A percentile compares a stretch with the other conserved stretches of the same genome.
Conservation (phyloP, 768 basidiomycete genomes). For the Tubosaeta sp. region DNA sequence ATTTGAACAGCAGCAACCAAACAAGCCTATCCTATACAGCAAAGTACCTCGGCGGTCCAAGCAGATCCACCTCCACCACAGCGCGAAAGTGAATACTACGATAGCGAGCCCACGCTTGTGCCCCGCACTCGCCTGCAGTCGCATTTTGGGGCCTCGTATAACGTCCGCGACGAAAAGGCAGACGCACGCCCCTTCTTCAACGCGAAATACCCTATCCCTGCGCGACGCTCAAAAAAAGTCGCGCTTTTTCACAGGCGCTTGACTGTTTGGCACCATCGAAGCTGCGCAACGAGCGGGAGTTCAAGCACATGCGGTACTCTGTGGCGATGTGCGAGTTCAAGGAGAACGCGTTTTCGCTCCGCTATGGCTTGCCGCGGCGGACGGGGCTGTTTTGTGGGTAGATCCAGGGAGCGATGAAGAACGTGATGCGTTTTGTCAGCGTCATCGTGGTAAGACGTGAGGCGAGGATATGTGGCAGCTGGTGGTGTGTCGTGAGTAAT, state of each 20-base stretch:
- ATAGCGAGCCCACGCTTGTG: conserved; percentile 12
- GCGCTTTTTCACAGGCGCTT: conserved; percentile 87
- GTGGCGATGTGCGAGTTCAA: conserved; percentile 93
- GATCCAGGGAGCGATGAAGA: conserved; percentile 96
- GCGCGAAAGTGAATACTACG: conserved; percentile 16
- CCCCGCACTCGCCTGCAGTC: conserved; percentile 25
- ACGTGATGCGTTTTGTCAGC: conserved; percentile 84
- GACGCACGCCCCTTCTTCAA: conserved; percentile 60
- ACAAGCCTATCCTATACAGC: conserved; percentile 18
- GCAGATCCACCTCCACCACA: conserved; percentile 19
- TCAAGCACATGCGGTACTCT: conserved; percentile 93
- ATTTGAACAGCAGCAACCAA: conserved; percentile 21
- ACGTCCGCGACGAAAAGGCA: conserved; percentile 39
- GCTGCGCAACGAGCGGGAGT: conserved; percentile 77
- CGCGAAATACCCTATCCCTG: conserved; percentile 35
- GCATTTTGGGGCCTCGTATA: conserved; percentile 31
- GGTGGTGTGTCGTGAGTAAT: conserved; percentile 86
- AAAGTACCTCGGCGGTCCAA: conserved; percentile 13
- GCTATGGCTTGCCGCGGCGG: conserved; percentile 85
- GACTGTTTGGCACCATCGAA: conserved; percentile 91
- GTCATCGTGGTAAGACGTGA: conserved; percentile 90
- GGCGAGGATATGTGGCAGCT: conserved; percentile 98
- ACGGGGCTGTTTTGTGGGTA: conserved; percentile 88
- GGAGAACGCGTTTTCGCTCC: conserved; percentile 74
- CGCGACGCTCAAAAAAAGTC: conserved; percentile 64